A percentile compares a stretch with the other conserved stretches of the same genome.
phyloP scores from a whole-genome alignment of 2,329 filamentous ascomycete genomes.

The Chaetomium globosum region DNA sequence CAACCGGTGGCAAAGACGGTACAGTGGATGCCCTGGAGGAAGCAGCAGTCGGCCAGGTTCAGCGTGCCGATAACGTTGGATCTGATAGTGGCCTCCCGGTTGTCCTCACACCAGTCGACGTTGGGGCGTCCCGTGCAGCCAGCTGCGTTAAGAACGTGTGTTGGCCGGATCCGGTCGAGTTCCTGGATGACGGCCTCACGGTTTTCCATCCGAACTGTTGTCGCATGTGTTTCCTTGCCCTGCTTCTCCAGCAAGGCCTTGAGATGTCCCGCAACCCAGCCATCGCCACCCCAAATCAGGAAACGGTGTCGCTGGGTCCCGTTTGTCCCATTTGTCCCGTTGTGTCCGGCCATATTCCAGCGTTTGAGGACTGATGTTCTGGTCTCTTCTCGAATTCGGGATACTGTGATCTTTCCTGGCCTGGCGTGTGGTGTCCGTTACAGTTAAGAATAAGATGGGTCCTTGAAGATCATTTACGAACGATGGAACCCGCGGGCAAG shows the following conservation, averaged over 20 bases:
- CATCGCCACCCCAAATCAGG: conserved; percentile 66
- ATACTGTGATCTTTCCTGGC: background rate
- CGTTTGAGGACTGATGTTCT: background rate
- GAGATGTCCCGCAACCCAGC: conserved; percentile 66
- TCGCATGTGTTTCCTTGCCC: conserved; percentile 63
- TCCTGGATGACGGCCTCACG: conserved; percentile 58
- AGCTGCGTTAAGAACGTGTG: conserved; percentile 67
- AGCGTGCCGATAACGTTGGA: conserved; percentile 68
- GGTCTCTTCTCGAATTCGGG: background rate
- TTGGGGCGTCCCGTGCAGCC: conserved; percentile 69
- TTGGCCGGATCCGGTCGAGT: conserved; percentile 62
- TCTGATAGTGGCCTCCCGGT: conserved; percentile 67
- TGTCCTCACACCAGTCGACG: conserved; percentile 72
- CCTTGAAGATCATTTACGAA: background rate
- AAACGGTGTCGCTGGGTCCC: conserved; percentile 47
- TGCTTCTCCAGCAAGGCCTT: conserved; percentile 59
- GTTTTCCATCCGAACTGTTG: conserved; percentile 67
- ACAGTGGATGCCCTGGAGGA: conserved; percentile 59
- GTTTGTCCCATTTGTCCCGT: conserved; percentile 31
- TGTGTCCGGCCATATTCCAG: conserved; percentile 38
- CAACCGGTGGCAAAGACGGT: conserved; percentile 70
- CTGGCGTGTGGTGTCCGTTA: background rate
- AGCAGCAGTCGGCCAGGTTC: conserved; percentile 65
- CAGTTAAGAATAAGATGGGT: background rate
- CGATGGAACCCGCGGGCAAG: background rate